Base-by-base conservation (phyloP, 495 filamentous ascomycete species). In the Aspergillus bridgeri region DNA sequence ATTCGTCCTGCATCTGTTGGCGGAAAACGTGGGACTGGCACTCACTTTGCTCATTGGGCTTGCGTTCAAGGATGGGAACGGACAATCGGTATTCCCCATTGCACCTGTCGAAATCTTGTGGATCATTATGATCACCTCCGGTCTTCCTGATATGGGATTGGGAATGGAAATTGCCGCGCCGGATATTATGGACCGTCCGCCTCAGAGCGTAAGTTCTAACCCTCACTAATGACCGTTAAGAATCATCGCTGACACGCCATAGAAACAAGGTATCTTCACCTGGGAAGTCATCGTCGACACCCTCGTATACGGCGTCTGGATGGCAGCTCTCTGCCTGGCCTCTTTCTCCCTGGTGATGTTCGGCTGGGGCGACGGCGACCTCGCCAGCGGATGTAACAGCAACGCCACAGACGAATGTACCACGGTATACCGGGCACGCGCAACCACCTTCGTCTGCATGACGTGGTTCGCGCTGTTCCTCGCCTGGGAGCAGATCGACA, bases 101-200 rank as follows among this genome's bases (percentile, higher is more conserved):
- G 66, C 87, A 0, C 88, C 87, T 0, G 85, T 90, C 15, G 84
- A 91, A 63, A 88, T 90, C 58, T 75, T 91, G 8, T 90, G 88
- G 87, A 83, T 90, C 54, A 89, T 89, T 69, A 89, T 90, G 84
- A 78, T 88, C 48, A 90, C 87, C 1, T 88, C 86, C 24, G 83
- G 83, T 51, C 75, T 89, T 42, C 88, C 87, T 15, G 88, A 89
- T 60, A 89, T 90, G 81, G 88, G 88, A 21, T 74, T 91, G 15
- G 88, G 88, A 24, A 85, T 89, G 75, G 88, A 90, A 69, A 67
- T 75, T 20, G 85, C 86, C 1, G 81, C 82, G 2, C 75, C 85
- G 3, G 85, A 89, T 68, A 83, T 90, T 57, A 83, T 90, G 82
- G 62, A 69, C 29, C 81, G 87, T 2, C 84, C 85, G 7, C 88